Conservation (phyloP, 805 yeast species). For the Starmera pachycereana region DNA sequence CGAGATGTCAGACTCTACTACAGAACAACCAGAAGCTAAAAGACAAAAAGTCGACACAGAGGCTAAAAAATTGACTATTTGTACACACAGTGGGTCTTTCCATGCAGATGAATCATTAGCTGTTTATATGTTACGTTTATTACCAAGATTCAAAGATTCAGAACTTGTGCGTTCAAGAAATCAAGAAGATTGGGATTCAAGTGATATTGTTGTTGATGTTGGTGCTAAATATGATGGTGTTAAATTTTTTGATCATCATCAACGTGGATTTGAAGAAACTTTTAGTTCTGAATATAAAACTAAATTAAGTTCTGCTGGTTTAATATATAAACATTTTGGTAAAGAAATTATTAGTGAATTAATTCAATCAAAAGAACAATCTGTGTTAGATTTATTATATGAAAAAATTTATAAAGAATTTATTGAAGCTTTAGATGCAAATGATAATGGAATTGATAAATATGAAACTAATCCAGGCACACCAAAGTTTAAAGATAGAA, state of each 20-base stretch:
- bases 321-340: constrained; percentile 82
- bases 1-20: too few species aligned
- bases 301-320: constrained; percentile 87
- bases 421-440: constrained; percentile 88
- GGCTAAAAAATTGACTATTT: constrained; percentile 40
- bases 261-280: constrained; percentile 75
- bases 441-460: constrained; percentile 85
- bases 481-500: constrained; percentile 61
- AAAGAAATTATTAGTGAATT: constrained; percentile 50
- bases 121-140: constrained; percentile 66
- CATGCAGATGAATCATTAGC: constrained; percentile 97
- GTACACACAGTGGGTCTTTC: constrained; percentile 89
- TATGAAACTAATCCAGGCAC: constrained; percentile 40
- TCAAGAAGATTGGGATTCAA: constrained; percentile 68
- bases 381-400: constrained; percentile 55
- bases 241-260: constrained; percentile 93
- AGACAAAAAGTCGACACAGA: too few species aligned
- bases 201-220: constrained; percentile 93
- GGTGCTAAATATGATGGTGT: constrained; percentile 81
- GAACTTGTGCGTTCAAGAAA: constrained; percentile 75
- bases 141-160: constrained; percentile 62
- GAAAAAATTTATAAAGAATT: constrained; percentile 76
- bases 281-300: constrained; percentile 58
- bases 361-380: constrained; percentile 28
- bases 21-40: too few species aligned